Conservation (phyloP, 2,329 filamentous ascomycete species). For the Arthrinium puccinioides region DNA sequence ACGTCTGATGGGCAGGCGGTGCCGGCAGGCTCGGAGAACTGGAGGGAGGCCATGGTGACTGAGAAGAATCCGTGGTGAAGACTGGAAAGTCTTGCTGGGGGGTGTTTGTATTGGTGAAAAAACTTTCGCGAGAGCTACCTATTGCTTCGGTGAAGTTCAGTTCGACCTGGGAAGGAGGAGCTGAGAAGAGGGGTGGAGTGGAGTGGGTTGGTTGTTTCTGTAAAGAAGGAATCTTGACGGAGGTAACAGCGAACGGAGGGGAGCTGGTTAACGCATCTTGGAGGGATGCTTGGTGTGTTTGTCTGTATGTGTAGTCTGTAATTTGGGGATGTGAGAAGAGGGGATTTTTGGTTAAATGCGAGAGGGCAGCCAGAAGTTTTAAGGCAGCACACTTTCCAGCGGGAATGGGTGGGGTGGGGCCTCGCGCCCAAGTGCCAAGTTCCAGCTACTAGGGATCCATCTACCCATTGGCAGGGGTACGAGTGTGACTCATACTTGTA, state of each 20-base stretch:
- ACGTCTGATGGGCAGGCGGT: conserved; percentile 51
- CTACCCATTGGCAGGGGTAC: too few relatives aligned
- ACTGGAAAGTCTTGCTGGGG: conserved; percentile 60
- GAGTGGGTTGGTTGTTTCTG: conserved; percentile 31
- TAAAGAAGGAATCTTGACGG: conserved; percentile 48
- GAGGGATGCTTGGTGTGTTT: conserved; percentile 28
- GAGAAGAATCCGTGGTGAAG: conserved; percentile 74
- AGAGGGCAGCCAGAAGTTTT: too few relatives aligned
- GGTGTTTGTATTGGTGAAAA: conserved; percentile 51
- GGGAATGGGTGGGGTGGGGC: too few relatives aligned
- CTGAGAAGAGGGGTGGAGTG: conserved; percentile 43
- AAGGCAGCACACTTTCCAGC: too few relatives aligned
- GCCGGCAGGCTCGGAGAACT: conserved; percentile 57
- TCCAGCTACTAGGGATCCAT: too few relatives aligned
- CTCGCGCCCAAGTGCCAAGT: too few relatives aligned
- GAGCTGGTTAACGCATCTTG: conserved; percentile 53
- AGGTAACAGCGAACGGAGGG: conserved; percentile 27
- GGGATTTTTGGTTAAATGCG: too few relatives aligned
- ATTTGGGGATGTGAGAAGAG: conserved; percentile 24
- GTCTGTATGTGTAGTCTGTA: conserved; percentile 23
- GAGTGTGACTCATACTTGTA: too few relatives aligned
- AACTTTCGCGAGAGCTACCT: conserved; percentile 50
- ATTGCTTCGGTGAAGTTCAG: conserved; percentile 62
- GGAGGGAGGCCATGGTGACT: conserved; percentile 75
- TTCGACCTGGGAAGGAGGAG: conserved; percentile 49